These are phyloP conservation scores for Hyaloperonospora arabidopsidis DNA, from an alignment of 352 stramenopile genomes.

Conservation along the genomic window DNA sequence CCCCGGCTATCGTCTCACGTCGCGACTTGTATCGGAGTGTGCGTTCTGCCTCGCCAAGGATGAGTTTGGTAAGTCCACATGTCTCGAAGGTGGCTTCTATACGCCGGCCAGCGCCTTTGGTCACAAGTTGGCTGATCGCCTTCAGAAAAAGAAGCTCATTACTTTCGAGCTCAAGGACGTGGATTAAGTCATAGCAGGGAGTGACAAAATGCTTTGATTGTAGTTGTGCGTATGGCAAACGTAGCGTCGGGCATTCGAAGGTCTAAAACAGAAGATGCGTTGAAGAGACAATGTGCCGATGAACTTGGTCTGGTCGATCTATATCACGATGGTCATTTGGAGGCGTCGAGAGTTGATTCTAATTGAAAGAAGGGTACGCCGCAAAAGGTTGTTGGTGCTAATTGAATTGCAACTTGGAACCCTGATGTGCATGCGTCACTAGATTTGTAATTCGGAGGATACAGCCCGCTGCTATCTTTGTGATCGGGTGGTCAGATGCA, in stretches of 20 bases:
- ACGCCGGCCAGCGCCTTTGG: conserved; percentile 54
- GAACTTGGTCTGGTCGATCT: no score
- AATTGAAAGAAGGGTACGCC: no score
- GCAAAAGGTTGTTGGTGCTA: no score
- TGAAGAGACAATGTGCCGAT: no score
- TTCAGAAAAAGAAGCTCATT: conserved; percentile 53
- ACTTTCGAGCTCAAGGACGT: conserved; percentile 38
- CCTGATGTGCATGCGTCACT: no score
- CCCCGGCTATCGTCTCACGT: conserved; percentile 53
- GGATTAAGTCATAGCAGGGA: conserved; percentile 5
- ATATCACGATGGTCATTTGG: no score
- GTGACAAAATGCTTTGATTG: conserved; percentile 5
- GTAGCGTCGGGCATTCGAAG: background rate
- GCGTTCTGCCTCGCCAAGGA: conserved; percentile 50
- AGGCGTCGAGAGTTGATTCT: no score
- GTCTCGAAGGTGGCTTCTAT: conserved; percentile 42
- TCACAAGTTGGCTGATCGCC: conserved; percentile 38
- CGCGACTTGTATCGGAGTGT: conserved; percentile 48
- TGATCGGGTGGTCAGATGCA: no score
- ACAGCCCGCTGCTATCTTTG: no score
- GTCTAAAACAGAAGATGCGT: no score
- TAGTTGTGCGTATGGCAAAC: conserved; percentile 4
- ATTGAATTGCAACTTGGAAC: no score
- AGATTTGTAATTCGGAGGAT: no score
- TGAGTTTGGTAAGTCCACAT: conserved; percentile 22